Conservation (phyloP, 2,329 filamentous ascomycete species). For the Diplodia corticola region DNA sequence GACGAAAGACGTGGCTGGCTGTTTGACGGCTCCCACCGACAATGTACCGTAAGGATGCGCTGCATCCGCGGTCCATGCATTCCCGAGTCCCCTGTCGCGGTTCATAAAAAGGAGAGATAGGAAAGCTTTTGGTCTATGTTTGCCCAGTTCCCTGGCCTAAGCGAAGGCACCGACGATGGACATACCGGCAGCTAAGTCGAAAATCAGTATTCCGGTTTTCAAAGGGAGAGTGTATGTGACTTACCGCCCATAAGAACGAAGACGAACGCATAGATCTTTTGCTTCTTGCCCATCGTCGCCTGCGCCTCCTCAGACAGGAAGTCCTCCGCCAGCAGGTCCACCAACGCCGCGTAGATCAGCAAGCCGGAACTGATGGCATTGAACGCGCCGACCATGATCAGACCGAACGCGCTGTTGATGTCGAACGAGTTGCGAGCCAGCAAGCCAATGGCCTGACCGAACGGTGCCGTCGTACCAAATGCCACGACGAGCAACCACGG, state of each 20-base stretch:
- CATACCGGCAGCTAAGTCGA: constrained; percentile 37
- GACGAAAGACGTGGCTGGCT: background rate
- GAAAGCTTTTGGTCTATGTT: background rate
- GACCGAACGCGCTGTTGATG: constrained; percentile 70
- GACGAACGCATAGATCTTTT: constrained; percentile 56
- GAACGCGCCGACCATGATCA: constrained; percentile 83
- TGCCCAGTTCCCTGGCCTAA: constrained; percentile 24
- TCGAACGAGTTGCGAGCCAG: constrained; percentile 78
- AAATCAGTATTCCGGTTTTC: background rate
- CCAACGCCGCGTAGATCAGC: constrained; percentile 77
- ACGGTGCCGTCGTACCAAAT: constrained; percentile 70
- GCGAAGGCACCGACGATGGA: constrained; percentile 40
- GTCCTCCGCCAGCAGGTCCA: constrained; percentile 82
- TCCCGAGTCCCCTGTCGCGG: background rate
- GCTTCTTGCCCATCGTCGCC: constrained; percentile 50
- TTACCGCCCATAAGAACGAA: constrained; percentile 38
- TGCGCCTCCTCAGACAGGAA: constrained; percentile 62
- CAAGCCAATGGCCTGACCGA: constrained; percentile 81
- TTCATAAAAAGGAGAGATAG: background rate
- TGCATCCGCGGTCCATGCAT: background rate
- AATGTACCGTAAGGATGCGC: background rate
- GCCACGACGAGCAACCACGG: constrained; percentile 74
- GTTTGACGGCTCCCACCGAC: background rate
- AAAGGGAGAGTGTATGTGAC: background rate
- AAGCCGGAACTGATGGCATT: constrained; percentile 82